Conservation (phyloP, 495 filamentous ascomycete genomes). For the Tirmania nivea region DNA sequence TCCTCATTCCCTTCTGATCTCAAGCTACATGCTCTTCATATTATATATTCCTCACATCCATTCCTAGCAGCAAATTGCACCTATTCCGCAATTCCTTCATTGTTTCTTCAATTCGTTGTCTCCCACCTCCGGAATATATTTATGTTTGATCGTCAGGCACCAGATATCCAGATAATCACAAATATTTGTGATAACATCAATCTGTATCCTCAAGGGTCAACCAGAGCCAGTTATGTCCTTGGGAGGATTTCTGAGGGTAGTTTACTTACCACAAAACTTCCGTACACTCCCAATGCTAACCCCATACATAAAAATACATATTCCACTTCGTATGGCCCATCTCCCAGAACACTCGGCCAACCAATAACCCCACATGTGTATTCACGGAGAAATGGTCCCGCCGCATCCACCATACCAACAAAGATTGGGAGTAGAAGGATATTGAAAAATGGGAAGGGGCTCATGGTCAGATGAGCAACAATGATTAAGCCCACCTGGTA, state of each 20-base stretch:
- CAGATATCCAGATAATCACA: conserved; percentile 96
- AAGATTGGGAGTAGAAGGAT: conserved; percentile 46
- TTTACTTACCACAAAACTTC: conserved; percentile 65
- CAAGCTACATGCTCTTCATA: too few relatives aligned
- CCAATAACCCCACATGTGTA: conserved; percentile 36
- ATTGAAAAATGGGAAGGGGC: conserved; percentile 72
- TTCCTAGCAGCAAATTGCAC: too few relatives aligned
- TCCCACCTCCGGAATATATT: too few relatives aligned
- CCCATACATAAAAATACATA: conserved; percentile 74
- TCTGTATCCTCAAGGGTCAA: too few relatives aligned
- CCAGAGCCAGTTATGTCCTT: conserved; percentile 4
- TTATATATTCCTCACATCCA: too few relatives aligned
- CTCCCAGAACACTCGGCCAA: conserved; percentile 60
- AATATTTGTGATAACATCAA: conserved; percentile 87
- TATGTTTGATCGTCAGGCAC: conserved; percentile 92
- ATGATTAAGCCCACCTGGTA: conserved; percentile 92
- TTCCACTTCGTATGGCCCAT: conserved; percentile 55
- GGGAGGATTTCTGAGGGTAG: too few relatives aligned
- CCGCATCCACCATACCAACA: conserved; percentile 51
- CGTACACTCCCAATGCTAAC: conserved; percentile 63
- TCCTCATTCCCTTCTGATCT: too few relatives aligned
- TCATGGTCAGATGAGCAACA: conserved; percentile 68
- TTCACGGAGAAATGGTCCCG: conserved; percentile 40
- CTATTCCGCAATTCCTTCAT: too few relatives aligned
- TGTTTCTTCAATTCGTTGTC: too few relatives aligned